phyloP scores from a whole-genome alignment of 2,329 filamentous ascomycete species.

The Leptographium lundbergii region DNA sequence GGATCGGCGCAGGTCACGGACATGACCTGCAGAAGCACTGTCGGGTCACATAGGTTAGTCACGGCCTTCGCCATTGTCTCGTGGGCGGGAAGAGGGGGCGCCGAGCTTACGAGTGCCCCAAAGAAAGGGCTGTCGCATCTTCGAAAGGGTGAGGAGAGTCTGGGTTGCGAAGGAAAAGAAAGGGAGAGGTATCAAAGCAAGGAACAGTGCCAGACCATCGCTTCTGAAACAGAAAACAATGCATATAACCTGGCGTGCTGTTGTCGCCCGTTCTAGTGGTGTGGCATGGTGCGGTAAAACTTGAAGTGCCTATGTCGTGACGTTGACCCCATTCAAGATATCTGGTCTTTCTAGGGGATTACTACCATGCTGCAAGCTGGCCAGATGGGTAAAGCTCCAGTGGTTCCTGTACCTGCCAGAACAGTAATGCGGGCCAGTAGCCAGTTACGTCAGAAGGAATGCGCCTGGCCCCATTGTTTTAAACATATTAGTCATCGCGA shows the following conservation, averaged over 20 bases:
- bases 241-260: background rate
- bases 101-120: conserved; percentile 9
- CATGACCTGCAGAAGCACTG: conserved; percentile 14
- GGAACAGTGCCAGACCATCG: background rate
- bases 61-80: background rate
- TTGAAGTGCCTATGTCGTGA: background rate
- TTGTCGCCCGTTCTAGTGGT: background rate
- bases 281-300: background rate
- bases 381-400: conserved; percentile 1
- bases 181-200: background rate
- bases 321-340: background rate
- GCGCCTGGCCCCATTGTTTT: background rate
- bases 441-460: conserved; percentile 2
- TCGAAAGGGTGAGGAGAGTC: background rate
- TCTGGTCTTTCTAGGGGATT: background rate
- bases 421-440: background rate
- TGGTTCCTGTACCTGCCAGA: background rate
- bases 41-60: background rate
- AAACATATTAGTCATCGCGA: conserved; percentile 6
- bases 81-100: background rate
- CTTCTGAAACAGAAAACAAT: background rate
- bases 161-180: background rate
- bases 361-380: conserved; percentile 2
- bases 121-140: conserved; percentile 9
- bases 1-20: conserved; percentile 6